phyloP scores from a whole-genome alignment of 164 flowering plant species.

The Nymphaea thermarum region DNA sequence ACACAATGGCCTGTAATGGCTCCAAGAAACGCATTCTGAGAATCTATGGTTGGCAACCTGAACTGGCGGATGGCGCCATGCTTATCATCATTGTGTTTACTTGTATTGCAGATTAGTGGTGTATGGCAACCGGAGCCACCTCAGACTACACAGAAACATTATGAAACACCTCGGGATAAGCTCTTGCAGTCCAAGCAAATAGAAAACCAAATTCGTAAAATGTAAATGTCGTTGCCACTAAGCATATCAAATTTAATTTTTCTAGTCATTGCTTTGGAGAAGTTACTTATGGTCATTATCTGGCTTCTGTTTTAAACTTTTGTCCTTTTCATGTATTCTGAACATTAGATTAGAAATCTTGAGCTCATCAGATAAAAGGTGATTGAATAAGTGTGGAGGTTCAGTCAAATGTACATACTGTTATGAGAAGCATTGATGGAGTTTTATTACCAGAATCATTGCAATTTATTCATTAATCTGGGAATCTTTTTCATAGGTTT shows the following conservation, averaged over 20 bases:
- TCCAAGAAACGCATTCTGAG: background rate
- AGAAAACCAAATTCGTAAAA: slow-evolving; percentile 36
- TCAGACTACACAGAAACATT: slow-evolving; percentile 23
- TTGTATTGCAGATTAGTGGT: background rate
- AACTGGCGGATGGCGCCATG: background rate
- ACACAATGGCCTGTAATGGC: background rate
- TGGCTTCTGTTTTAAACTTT: background rate
- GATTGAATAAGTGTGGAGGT: too few relatives aligned
- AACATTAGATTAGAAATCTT: background rate
- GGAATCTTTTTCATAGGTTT: too few relatives aligned
- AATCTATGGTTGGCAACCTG: background rate
- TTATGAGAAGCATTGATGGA: too few relatives aligned
- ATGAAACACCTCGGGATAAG: slow-evolving; percentile 7
- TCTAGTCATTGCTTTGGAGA: background rate
- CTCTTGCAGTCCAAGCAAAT: slow-evolving; percentile 17
- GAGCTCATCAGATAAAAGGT: background rate
- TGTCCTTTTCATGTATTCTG: background rate
- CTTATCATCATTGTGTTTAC: background rate
- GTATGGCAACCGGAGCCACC: slow-evolving; percentile 14
- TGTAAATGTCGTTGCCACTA: slow-evolving; percentile 23
- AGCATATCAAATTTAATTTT: too few relatives aligned
- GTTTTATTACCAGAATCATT: too few relatives aligned
- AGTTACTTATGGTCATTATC: background rate
- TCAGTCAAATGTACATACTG: too few relatives aligned
- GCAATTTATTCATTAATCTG: too few relatives aligned